Evolutionary conservation across 2,329 filamentous ascomycete species (phyloP).

Genomic region (Fusarium falciforme): DNA sequence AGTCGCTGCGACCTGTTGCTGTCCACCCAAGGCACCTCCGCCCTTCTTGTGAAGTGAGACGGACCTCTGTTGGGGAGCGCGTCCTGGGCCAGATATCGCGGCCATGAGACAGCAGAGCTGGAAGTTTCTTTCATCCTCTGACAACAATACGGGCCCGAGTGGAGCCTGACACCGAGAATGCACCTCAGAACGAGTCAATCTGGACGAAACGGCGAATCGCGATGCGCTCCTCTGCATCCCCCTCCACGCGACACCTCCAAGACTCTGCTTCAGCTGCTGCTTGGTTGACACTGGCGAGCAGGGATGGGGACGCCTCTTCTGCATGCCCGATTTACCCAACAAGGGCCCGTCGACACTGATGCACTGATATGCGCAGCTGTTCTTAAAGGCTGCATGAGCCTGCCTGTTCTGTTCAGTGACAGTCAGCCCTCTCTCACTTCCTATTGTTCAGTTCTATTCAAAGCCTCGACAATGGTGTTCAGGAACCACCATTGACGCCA

Average conservation of each 20-base stretch:
- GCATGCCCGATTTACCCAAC: slow-evolving; percentile 16
- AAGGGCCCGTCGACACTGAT: slow-evolving; percentile 22
- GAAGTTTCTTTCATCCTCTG: slow-evolving; percentile 17
- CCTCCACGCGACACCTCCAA: slow-evolving; percentile 14
- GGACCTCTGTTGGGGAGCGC: slow-evolving; percentile 21
- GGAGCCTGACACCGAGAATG: slow-evolving; percentile 22
- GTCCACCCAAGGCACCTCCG: slow-evolving; percentile 6
- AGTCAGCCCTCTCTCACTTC: slow-evolving; percentile 16
- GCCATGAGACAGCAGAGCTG: slow-evolving; percentile 41
- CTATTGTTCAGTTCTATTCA: slow-evolving; percentile 41
- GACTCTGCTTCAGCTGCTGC: slow-evolving; percentile 21
- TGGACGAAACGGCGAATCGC: slow-evolving; percentile 22
- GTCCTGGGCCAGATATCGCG: slow-evolving; percentile 33
- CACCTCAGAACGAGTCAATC: slow-evolving; percentile 26
- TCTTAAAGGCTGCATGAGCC: slow-evolving; percentile 43
- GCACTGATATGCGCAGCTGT: slow-evolving; percentile 5
- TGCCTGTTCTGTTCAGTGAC: slow-evolving; percentile 28
- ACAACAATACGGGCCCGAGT: slow-evolving; percentile 8
- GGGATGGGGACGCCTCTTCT: slow-evolving; percentile 12
- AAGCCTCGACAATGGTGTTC: slow-evolving; percentile 44
- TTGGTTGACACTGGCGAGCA: slow-evolving; percentile 17
- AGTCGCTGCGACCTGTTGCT: slow-evolving; percentile 32
- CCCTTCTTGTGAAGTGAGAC: slow-evolving; percentile 30
- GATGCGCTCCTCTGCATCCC: slow-evolving; percentile 9
- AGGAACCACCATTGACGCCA: slow-evolving; percentile 35